These are phyloP conservation scores for Globisporangium yorkense DNA, from an alignment of 352 stramenopile genomes.

Conservation along the genomic window DNA sequence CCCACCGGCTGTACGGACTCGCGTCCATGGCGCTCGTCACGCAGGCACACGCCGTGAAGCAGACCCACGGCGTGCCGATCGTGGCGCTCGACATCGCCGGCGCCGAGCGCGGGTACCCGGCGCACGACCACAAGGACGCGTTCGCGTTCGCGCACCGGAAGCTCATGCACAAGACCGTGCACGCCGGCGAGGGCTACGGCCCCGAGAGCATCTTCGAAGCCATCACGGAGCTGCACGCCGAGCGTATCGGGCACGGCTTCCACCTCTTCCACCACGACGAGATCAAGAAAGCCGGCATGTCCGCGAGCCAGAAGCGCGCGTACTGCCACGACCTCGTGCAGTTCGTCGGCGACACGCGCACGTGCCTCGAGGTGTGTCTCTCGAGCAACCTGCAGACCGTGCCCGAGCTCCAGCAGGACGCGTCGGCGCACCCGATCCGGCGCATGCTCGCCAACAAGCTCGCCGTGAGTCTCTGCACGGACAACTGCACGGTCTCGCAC, in stretches of 20 bases:
- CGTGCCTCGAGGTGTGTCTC: constrained; percentile 83
- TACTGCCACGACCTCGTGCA: constrained; percentile 83
- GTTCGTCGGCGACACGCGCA: constrained; percentile 77
- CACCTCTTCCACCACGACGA: constrained; percentile 78
- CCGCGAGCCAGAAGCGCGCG: constrained; percentile 33
- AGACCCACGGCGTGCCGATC: constrained; percentile 55
- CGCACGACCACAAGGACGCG: constrained; percentile 72
- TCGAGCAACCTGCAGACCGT: constrained; percentile 86
- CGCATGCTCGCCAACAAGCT: constrained; percentile 84
- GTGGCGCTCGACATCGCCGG: constrained; percentile 87
- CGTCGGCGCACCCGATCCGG: constrained; percentile 62
- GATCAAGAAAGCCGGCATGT: constrained; percentile 53
- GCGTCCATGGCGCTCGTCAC: constrained; percentile 82
- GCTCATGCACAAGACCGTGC: constrained; percentile 87
- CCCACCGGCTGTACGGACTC: constrained; percentile 69
- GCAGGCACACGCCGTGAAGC: constrained; percentile 70
- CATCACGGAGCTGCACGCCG: constrained; percentile 81
- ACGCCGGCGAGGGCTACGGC: constrained; percentile 83
- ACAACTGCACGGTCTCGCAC: constrained; percentile 86
- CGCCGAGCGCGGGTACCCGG: constrained; percentile 72
- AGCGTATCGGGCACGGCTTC: constrained; percentile 81
- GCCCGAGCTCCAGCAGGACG: constrained; percentile 68
- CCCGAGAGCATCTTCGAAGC: constrained; percentile 85
- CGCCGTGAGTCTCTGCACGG: constrained; percentile 77
- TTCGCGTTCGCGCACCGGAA: constrained; percentile 86